Base-by-base conservation (phyloP, 2,329 filamentous ascomycete species). In the Botrytis porri region DNA sequence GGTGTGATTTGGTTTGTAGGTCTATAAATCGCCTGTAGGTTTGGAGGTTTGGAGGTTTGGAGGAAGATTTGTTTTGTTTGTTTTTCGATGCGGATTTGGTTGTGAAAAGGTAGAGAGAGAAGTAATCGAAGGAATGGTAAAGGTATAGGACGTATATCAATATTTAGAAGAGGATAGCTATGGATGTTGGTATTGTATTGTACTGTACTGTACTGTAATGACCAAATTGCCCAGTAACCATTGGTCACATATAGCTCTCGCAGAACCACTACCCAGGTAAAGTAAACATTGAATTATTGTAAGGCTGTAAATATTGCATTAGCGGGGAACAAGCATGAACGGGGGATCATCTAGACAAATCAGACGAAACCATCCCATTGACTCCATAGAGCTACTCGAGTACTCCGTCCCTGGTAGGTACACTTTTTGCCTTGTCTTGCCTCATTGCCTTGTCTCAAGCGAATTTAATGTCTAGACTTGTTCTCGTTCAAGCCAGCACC, bases 261-360 rank as follows among this genome's bases (percentile, higher is more conserved):
- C 2, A 29, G n/a, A 54, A 54, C n/a, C n/a, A 29, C 5, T 20
- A 18, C n/a, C n/a, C 1, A 45, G 43, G 14, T 51, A 29, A 43
- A 7, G 39, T 51, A 51, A 39, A 66, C 32, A 51, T 54, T 29
- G 10, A 22, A 54, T 67, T 29, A 45, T 67, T 29, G 63, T 67
- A 67, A 67, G 64, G 64, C 64, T 67, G 64, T 57, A 67, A 48
- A 67, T 67, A 67, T 67, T 41, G 45, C 25, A n/a, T 67, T 67
- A 57, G 64, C 48, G 64, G 64, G 64, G 64, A 57, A 57, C 48
- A 25, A 41, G 39, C 35, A 29, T 57, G 16, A n/a, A 18, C 35
- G 39, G 64, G 64, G 25, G 64, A 29, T 41, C 35, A 41, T 67
- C 37, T 39, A 9, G 25, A 39, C 64, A 29, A 66, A 66, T 66